Percentiles rank a stretch among this genome's conserved stretches.
Evolutionary conservation across 148 eudicot species (phyloP).

Genomic region (Rhododendron simsii): DNA sequence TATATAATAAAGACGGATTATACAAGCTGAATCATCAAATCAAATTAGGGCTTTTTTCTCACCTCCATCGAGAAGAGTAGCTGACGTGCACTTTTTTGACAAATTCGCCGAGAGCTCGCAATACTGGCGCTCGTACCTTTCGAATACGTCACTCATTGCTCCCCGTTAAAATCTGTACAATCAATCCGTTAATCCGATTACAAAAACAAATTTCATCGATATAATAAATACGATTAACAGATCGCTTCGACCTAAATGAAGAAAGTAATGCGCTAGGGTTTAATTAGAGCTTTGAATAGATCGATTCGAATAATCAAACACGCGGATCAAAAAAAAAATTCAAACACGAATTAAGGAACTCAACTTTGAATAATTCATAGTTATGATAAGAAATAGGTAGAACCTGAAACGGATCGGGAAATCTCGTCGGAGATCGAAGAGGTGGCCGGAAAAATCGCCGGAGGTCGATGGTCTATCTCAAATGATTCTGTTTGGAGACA

Average conservation of each 20-base stretch:
- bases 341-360: neutral
- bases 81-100: conserved; percentile 32
- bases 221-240: neutral
- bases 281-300: neutral
- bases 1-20: no score
- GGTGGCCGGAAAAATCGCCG: neutral
- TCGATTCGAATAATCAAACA: neutral
- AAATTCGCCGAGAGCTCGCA: conserved; percentile 46
- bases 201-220: neutral
- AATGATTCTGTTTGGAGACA: neutral
- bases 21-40: neutral
- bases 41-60: neutral
- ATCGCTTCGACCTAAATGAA: neutral
- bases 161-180: conserved; percentile 5
- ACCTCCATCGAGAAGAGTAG: conserved; percentile 39
- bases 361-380: neutral
- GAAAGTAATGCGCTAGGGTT: neutral
- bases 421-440: neutral
- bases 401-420: conserved; percentile 2
- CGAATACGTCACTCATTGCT: conserved; percentile 38
- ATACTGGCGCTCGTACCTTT: conserved; percentile 42
- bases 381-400: no score
- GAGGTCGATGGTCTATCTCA: neutral
- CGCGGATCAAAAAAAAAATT: no score
- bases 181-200: neutral